Percentiles rank a stretch among this genome's conserved stretches.
These are phyloP conservation scores for Chionographis japonica DNA, from an alignment of 106 monocot species.

Conservation along the genomic window DNA sequence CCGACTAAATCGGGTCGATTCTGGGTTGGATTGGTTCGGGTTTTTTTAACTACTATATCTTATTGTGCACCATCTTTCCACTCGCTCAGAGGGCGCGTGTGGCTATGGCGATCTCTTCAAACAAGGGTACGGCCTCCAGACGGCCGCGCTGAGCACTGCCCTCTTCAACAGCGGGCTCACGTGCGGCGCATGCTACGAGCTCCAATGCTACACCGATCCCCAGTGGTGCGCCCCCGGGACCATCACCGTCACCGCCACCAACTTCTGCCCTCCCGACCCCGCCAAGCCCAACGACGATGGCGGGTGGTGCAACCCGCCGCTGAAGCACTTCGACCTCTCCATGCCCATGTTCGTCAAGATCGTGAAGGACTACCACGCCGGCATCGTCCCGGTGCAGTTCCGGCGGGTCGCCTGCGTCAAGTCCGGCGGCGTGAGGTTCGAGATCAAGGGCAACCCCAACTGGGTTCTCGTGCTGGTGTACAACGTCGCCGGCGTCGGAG, in stretches of 20 bases:
- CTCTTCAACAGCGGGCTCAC: conserved; percentile 41
- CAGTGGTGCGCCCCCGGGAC: conserved; percentile 24
- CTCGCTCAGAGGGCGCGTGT: conserved; percentile 27
- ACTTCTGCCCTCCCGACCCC: conserved; percentile 44
- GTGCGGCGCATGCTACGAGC: conserved; percentile 46
- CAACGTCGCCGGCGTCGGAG: conserved; percentile 49
- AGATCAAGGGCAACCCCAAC: conserved; percentile 27
- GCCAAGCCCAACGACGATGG: conserved; percentile 28
- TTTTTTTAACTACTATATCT: too few relatives aligned
- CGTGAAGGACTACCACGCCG: conserved; percentile 31
- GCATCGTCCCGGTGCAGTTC: conserved; percentile 21
- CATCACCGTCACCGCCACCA: conserved; percentile 47
- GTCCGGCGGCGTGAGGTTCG: conserved; percentile 45
- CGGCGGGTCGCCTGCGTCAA: conserved; percentile 25
- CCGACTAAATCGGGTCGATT: too few relatives aligned
- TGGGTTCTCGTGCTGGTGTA: conserved; percentile 30
- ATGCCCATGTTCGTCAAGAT: conserved; percentile 40
- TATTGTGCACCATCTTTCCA: too few relatives aligned
- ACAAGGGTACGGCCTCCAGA: conserved; percentile 33
- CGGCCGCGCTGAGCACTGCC: conserved; percentile 34
- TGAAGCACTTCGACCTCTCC: conserved; percentile 49
- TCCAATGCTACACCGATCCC: conserved; percentile 24
- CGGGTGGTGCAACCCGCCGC: conserved; percentile 19
- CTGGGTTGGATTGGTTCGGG: too few relatives aligned
- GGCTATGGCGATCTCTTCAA: conserved; percentile 29